Conservation (phyloP, 441 rosid species). For the Adansonia gregorii region DNA sequence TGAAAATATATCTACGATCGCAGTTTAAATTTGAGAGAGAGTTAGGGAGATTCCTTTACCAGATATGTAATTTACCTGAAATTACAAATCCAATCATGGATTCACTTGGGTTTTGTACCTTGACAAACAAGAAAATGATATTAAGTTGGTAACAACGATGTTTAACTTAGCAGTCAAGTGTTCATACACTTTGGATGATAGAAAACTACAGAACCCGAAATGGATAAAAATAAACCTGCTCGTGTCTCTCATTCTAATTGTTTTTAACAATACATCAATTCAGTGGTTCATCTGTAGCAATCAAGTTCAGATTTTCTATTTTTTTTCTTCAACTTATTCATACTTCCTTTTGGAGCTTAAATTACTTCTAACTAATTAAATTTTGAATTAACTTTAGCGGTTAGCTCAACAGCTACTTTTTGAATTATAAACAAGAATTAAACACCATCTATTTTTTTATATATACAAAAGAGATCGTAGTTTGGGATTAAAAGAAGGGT, state of each 20-base stretch:
- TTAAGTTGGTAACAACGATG: conserved; percentile 6
- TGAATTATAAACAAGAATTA: background rate
- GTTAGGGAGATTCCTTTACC: conserved; percentile 22
- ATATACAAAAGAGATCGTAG: too few relatives aligned
- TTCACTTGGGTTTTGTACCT: background rate
- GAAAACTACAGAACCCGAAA: background rate
- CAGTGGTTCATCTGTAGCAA: background rate
- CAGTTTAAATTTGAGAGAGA: conserved; percentile 5
- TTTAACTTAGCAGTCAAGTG: conserved; percentile 20
- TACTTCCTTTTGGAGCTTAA: background rate
- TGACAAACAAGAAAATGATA: conserved; percentile 22
- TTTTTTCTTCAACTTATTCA: too few relatives aligned
- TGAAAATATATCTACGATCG: too few relatives aligned
- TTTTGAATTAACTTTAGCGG: background rate
- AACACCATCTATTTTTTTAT: background rate
- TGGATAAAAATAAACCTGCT: background rate
- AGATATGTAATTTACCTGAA: too few relatives aligned
- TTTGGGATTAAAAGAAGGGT: too few relatives aligned
- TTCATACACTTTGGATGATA: background rate
- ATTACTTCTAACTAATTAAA: background rate
- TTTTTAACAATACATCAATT: background rate
- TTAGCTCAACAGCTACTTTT: background rate
- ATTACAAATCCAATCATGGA: too few relatives aligned
- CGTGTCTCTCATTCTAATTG: background rate
- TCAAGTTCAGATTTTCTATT: background rate